Evolutionary conservation across 2,329 filamentous ascomycete genomes (phyloP).

Genomic region (Cordyceps farinosa): DNA sequence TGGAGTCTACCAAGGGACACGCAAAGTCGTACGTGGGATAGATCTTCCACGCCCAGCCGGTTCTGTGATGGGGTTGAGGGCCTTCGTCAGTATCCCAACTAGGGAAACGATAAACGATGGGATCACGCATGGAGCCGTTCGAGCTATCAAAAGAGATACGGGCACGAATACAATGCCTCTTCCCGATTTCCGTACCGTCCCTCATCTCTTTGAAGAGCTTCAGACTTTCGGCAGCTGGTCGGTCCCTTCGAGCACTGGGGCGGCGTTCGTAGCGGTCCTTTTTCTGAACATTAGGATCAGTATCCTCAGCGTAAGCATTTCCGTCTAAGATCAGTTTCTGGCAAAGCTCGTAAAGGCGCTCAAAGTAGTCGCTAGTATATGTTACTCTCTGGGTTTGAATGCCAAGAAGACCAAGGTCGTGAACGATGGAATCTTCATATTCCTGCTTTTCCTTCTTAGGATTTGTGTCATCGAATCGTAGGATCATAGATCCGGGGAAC

Average conservation of each 20-base stretch:
- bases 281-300: conserved; percentile 83
- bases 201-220: conserved; percentile 93
- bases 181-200: conserved; percentile 71
- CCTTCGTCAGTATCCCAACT: conserved; percentile 69
- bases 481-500: conserved; percentile 77
- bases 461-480: conserved; percentile 92
- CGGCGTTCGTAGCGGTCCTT: conserved; percentile 76
- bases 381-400: conserved; percentile 77
- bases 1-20: conserved; percentile 73
- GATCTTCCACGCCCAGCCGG: conserved; percentile 75
- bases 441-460: conserved; percentile 89
- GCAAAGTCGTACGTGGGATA: conserved; percentile 87
- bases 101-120: conserved; percentile 82
- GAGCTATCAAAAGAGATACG: conserved; percentile 89
- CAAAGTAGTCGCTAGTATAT: conserved; percentile 94
- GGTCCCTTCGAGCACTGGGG: conserved; percentile 76
- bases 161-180: conserved; percentile 86
- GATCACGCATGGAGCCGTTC: conserved; percentile 94
- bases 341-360: conserved; percentile 82
- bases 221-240: conserved; percentile 76
- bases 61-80: conserved; percentile 67
- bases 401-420: conserved; percentile 80
- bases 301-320: conserved; percentile 91
- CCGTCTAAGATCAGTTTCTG: conserved; percentile 79
- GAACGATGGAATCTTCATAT: conserved; percentile 81